A percentile compares a stretch with the other conserved stretches of the same genome.
phyloP scores from a whole-genome alignment of 129 eudicot genomes.

The Flaveria bidentis region DNA sequence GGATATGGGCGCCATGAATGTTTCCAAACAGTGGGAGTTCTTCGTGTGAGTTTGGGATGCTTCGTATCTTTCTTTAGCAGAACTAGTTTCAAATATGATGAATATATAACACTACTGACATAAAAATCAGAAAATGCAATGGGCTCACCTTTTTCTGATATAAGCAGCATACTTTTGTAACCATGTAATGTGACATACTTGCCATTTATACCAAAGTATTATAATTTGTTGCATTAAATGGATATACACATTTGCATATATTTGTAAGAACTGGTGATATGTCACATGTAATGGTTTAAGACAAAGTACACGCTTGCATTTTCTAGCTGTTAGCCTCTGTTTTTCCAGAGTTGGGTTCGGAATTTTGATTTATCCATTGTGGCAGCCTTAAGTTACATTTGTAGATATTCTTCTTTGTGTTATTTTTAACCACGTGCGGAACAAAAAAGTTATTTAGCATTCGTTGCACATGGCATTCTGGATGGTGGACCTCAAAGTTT shows the following conservation, averaged over 20 bases:
- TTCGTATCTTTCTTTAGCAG: constrained; percentile 64
- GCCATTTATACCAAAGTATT: background rate
- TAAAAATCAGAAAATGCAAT: background rate
- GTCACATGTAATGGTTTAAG: background rate
- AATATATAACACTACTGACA: background rate
- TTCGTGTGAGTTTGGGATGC: constrained; percentile 92
- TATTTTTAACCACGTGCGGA: constrained; percentile 70
- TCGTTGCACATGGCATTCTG: constrained; percentile 84
- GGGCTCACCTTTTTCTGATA: background rate
- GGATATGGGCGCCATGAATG: constrained; percentile 62
- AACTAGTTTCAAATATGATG: background rate
- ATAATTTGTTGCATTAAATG: background rate
- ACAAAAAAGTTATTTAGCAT: constrained; percentile 56
- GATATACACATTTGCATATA: constrained; percentile 2
- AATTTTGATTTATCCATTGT: background rate
- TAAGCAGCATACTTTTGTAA: background rate
- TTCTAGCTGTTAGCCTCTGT: background rate
- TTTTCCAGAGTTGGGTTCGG: background rate
- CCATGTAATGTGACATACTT: background rate
- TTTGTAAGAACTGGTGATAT: background rate
- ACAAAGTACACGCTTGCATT: background rate
- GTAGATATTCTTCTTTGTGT: constrained; percentile 77
- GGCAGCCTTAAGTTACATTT: constrained; percentile 50
- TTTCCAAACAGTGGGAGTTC: constrained; percentile 86
- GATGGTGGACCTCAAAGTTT: constrained; percentile 73